Percentiles rank a stretch among this genome's conserved stretches.
Evolutionary conservation across 2,329 filamentous ascomycete genomes (phyloP).

Genomic region (Neurospora crassa): DNA sequence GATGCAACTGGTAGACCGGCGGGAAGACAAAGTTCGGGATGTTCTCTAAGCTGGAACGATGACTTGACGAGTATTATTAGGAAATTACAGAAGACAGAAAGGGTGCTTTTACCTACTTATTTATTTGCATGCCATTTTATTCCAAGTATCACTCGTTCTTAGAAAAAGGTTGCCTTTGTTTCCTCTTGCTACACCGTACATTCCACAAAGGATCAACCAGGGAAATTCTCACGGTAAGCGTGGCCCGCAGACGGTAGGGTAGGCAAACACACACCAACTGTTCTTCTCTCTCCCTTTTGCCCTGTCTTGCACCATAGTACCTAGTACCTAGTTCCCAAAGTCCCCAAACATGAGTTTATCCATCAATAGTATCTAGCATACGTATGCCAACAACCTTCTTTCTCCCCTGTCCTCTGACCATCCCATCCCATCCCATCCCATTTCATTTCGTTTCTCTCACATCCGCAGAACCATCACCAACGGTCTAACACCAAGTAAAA

Average conservation of each 20-base stretch:
- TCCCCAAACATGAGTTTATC: neutral
- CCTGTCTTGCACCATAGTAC: neutral
- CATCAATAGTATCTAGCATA: neutral
- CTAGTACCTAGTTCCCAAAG: neutral
- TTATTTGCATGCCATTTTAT: neutral
- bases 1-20: too few relatives aligned
- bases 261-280: neutral
- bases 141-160: neutral
- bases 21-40: too few relatives aligned
- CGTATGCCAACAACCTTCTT: neutral
- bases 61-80: neutral
- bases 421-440: neutral
- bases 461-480: too few relatives aligned
- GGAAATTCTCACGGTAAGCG: neutral
- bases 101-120: neutral
- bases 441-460: too few relatives aligned
- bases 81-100: neutral
- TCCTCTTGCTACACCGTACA: neutral
- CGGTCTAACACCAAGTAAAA: constrained; percentile 84
- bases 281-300: neutral
- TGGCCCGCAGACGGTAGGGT: neutral
- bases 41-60: too few relatives aligned
- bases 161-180: neutral
- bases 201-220: neutral
- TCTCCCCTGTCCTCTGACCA: neutral